Base-by-base conservation (phyloP, 129 eudicot genomes). In the Flaveria ramosissima region DNA sequence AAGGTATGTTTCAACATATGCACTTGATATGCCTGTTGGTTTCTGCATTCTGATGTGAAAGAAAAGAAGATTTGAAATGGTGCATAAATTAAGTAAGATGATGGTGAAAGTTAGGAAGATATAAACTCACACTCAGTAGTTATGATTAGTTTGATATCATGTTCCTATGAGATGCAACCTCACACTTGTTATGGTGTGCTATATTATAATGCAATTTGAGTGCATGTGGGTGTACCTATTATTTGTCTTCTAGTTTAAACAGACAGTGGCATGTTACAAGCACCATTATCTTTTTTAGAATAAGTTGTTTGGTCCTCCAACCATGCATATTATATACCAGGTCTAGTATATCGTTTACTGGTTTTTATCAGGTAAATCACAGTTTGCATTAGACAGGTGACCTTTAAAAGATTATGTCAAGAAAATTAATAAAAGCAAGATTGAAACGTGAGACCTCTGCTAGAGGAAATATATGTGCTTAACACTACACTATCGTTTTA, bases 71-170 rank as follows among this genome's bases (percentile, higher is more conserved):
- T 70, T 16, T 76, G 26, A 42, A 77, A 68, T 5, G 30, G 48
- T 24, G 53, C 14, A 65, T 73, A 59, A 73, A 66, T 64, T 15
- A 17, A 26, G 74, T 56, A 65, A 73, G 75, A 78, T 43, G 75
- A 66, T 42, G 63, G 70, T 73, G 83, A 73, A 45, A 56, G 83
- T 73, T 80, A 80, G 83, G 79, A 73, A 55, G 20, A 61, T 72
- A 23, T 47, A 55, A 39, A 41, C 68, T 68, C 57, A 17, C 65
- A 76, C 43, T 13, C 39, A 10, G 16, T 53, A 77, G 51, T 57
- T 57, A 60, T 36, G 71, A 19, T 47, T 19, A 13, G 60, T 73
- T 66, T 80, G 52, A 53, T 78, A 72, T 52, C 4, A n/a, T 51
- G 74, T 3, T 73, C 42, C 26, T 73, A 19, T 77, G 68, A 11